Evolutionary conservation across 164 flowering plant genomes (phyloP), one percentile per base, ranked within the genome.

Genomic region (Dillenia turbinata): DNA sequence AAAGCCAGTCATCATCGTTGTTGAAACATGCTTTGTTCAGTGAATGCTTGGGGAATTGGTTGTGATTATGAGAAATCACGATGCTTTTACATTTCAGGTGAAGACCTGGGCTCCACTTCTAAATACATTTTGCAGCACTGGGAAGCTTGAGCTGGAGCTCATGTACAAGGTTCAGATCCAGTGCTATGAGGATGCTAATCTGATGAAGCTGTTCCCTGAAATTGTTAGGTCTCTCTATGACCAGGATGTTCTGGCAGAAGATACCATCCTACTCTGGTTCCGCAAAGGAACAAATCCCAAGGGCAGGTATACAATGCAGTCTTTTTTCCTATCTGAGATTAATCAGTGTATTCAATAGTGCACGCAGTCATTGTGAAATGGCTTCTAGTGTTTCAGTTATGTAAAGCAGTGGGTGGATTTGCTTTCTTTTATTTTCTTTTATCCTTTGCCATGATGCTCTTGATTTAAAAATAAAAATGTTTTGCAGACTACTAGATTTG

Each of bases 161-260:
- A 75, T 94, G 13, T 91, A 91, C 88, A 91, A 91, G 75, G 89
- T 94, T 52, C 98, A 91, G 77, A 83, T 87, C 68, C 98, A 94
- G 59, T 89, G 97, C 74, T 94, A 94, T 58, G 98, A 94, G 74
- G 98, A 94, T 77, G 83, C 98, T 12, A 94, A 94, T 70, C 78
- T 94, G 71, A 94, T 91, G 96, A 94, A 94, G 77, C 64, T 94
- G 62, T 94, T 94, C 75, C 98, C 97, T 46, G 98, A 94, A 69
- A 86, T 94, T 26, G 82, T 91, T 52, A 79, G 89, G 73, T 80
- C 93, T 66, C 92, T 94, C 33, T 94, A 94, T 69, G 97, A 91
- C 48, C 89, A 83, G 72, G 96, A 94, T 75, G 99, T 94, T 64
- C 93, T 94, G 77, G 96, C 95, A 5, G 99, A 94, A 73, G 97